Conservation (phyloP, 1,284 basidiomycete species). For the Tylopilus orsonianus region DNA sequence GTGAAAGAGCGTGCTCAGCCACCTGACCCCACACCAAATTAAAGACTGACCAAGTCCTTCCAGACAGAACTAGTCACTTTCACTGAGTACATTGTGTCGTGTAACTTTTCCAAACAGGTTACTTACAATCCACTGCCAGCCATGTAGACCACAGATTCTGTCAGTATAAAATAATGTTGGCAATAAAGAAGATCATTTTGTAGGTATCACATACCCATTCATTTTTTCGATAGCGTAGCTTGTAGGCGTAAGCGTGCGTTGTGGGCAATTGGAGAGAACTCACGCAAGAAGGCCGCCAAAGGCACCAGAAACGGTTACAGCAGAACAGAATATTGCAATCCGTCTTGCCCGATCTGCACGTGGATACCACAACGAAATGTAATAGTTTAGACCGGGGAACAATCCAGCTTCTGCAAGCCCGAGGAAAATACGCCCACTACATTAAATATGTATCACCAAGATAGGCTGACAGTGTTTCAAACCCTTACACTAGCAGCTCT, state of each 20-base stretch:
- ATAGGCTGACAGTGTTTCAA: background rate
- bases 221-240: conserved; percentile 33
- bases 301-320: conserved; percentile 51
- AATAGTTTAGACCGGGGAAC: conserved; percentile 53
- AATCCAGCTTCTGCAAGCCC: conserved; percentile 54
- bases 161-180: background rate
- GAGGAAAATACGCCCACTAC: conserved; percentile 37
- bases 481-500: background rate
- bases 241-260: background rate
- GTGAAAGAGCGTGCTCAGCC: no score
- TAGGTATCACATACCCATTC: conserved; percentile 31
- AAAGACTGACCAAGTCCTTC: no score
- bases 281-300: conserved; percentile 40
- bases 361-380: conserved; percentile 54
- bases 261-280: conserved; percentile 1
- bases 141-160: no score
- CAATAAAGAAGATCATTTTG: background rate
- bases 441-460: no score
- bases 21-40: no score
- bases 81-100: no score
- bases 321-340: conserved; percentile 60
- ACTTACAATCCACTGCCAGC: no score
- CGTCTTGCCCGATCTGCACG: conserved; percentile 45
- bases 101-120: no score
- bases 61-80: no score